Conservation (phyloP, 1,284 basidiomycete genomes). For the Leccinum solheimii region DNA sequence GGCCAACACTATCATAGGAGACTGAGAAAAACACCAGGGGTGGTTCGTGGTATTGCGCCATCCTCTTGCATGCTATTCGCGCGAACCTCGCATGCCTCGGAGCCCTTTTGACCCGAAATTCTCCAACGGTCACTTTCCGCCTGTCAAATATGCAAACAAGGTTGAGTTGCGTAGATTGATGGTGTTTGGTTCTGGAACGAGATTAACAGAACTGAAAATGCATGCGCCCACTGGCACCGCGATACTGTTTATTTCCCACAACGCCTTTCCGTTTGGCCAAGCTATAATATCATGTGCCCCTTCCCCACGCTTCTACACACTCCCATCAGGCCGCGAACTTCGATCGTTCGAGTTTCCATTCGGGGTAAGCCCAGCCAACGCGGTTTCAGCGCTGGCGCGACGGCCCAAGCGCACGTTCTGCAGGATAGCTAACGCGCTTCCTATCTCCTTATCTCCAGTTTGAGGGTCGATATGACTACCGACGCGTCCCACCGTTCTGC, state of each 20-base stretch:
- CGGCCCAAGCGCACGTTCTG: not conserved
- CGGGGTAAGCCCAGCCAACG: not conserved
- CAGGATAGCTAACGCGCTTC: constrained; percentile 5
- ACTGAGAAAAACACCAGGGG: constrained; percentile 1
- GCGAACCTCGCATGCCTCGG: constrained; percentile 1
- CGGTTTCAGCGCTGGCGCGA: constrained; percentile 5
- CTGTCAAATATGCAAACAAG: constrained; percentile 11
- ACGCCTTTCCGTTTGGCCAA: constrained; percentile 1
- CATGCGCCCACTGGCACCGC: constrained; percentile 1
- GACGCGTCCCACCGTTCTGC: not conserved
- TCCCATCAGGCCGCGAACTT: constrained; percentile 14
- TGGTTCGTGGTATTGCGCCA: not conserved
- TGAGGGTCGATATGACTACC: not conserved
- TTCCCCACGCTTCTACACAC: constrained; percentile 25
- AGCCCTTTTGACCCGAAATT: constrained; percentile 1
- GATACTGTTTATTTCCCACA: not conserved
- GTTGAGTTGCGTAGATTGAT: constrained; percentile 15
- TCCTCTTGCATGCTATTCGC: constrained; percentile 3
- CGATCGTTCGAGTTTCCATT: constrained; percentile 15
- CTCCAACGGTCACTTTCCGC: not conserved
- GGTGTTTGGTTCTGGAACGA: not conserved
- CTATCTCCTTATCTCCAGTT: not conserved
- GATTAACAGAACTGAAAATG: not conserved
- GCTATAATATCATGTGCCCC: not conserved
- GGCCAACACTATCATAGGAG: not conserved